A percentile compares a stretch with the other conserved stretches of the same genome.
phyloP scores from a whole-genome alignment of 169 alveolate genomes.

The Pseudocohnilembus persalinus region DNA sequence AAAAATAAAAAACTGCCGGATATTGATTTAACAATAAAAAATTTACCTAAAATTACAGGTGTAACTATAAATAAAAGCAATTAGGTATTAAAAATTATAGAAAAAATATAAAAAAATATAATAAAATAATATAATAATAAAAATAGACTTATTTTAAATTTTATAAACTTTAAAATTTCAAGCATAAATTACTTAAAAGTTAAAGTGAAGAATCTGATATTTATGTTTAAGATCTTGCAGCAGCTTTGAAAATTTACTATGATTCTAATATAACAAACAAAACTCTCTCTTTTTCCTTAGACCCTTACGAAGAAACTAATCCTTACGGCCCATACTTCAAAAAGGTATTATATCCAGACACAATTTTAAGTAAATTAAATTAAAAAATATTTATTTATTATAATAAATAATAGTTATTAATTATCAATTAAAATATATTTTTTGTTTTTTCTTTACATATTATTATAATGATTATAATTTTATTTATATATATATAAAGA shows the following conservation, averaged over 20 bases:
- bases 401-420: neutral
- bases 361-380: neutral
- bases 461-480: too few species aligned
- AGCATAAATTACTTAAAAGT: neutral
- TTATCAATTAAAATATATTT: too few species aligned
- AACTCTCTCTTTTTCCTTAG: slow-evolving; percentile 38
- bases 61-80: neutral
- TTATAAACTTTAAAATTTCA: too few species aligned
- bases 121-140: neutral
- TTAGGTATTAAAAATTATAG: too few species aligned
- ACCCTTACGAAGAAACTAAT: slow-evolving; percentile 41
- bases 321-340: slow-evolving; percentile 28
- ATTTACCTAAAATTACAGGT: neutral
- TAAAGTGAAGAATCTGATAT: neutral
- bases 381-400: too few species aligned
- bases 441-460: too few species aligned
- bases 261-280: slow-evolving; percentile 24
- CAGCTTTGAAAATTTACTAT: slow-evolving; percentile 28
- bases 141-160: neutral
- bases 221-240: slow-evolving; percentile 33
- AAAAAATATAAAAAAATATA: neutral
- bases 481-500: neutral
- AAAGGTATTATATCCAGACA: slow-evolving; percentile 49
- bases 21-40: neutral
- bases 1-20: neutral